Base-by-base conservation (phyloP, 2,329 filamentous ascomycete genomes). In the Paraphoma chrysanthemicola region DNA sequence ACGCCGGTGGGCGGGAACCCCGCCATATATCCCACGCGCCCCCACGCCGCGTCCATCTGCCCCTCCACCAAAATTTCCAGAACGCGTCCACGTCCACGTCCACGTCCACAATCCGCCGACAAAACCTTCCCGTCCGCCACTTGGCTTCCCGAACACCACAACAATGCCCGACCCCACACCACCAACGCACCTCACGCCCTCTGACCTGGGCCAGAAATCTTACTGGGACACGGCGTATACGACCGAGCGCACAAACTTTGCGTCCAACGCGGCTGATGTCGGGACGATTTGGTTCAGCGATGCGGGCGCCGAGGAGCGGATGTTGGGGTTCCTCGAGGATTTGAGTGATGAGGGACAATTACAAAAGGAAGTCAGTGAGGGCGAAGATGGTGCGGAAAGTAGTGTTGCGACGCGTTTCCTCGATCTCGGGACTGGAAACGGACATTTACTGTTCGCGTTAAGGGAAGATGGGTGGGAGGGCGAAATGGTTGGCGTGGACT, bases 251-350 rank as follows among this genome's bases (percentile, higher is more conserved):
- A 75, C 80, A 57, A 94, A 95, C 79, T 86, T 93, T 77, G 79
- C 85, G 51, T 77, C 85, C 60, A 87, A 96, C 78, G 87, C 91
- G 9, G 78, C 85, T 54, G 91, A 97, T 81, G 90, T 90, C 57
- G 94, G 94, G 64, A 96, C 93, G 30, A 88, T 95, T 68, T 99
- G 95, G 95, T 99, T 99, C 84, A 90, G 93, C 75, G 95, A 98
- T 79, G 91, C 92, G 31, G 88, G 90, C 71, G 95, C 95, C 59
- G 92, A 97, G 71, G 83, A 88, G 60, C 93, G 93, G 71, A 87
- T 96, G 57, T 78, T 96, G 23, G 76, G 81, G 9, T 93, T 90
- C 74, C 77, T 83, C 6, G 75, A 77, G 12, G 59, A 67, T 6
- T 84, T 96, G 7, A 81, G 81, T 3, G 78, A 81, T 3, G 76